Evolutionary conservation across 192 early-diverging fungal genomes (phyloP), one percentile per base, ranked within the genome.

Genomic region (Backusella morwellensis): DNA sequence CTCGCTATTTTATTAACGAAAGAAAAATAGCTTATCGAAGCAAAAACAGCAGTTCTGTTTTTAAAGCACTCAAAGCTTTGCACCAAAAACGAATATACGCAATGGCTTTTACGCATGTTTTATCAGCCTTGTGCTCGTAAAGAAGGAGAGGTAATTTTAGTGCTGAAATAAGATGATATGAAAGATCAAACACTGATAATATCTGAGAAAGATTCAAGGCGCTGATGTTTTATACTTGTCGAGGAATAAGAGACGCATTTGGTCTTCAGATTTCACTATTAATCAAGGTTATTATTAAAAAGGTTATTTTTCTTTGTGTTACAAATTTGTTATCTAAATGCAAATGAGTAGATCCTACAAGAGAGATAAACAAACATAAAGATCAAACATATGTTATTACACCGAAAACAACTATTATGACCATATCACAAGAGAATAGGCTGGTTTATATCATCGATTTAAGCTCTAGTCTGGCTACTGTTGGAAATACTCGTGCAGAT

Each of bases 371-470:
- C 17, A 68, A 73, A 36, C 42, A 41, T 73, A 41, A 71, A n/a
- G 63, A 75, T n/a, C 79, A 77, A 69, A 7, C 32, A 7, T 86
- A 85, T 56, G 77, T 83, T 56, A 78, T 94, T 14, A 91, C 90
- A 34, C 91, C 93, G 0, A 81, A 89, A 38, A 91, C 93, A 1
- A 85, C 85, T 12, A 89, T 95, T n/a, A 80, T 88, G 35, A 84
- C 85, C 7, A 75, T 92, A 66, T 81, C 85, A 52, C 80, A 80
- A 34, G 84, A 91, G 75, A 90, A 93, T 76, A 81, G 91, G 1
- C 74, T 92, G 11, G 89, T 92, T 3, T 90, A 92, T 76, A 80
- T 93, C 21, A 84, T 95, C 35, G 93, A 95, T 76, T 81, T 90
- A 19, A 88, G 84, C 11, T 88, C 92, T 2, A 91, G 89, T 72